These are phyloP conservation scores for Debaryomyces robertsiae DNA, from an alignment of 1,139 yeast species.

Conservation along the genomic window DNA sequence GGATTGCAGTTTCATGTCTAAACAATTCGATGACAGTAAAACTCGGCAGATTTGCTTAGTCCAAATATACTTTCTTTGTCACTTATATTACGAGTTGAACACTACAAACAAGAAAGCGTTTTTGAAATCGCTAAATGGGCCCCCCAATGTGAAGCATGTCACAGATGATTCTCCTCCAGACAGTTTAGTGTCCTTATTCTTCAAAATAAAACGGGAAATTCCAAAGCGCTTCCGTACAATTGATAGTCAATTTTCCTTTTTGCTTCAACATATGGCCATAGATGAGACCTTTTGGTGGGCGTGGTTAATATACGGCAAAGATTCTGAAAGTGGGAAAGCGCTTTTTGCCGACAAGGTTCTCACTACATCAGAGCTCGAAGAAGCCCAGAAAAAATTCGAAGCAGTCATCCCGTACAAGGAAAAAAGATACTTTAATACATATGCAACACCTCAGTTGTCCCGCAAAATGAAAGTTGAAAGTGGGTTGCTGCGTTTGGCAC, in stretches of 20 bases:
- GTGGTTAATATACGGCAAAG: constrained; percentile 46
- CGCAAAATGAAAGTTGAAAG: constrained; percentile 41
- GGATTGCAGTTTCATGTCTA: constrained; percentile 31
- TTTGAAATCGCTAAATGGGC: constrained; percentile 28
- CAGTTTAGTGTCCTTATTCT: constrained; percentile 23
- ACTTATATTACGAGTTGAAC: constrained; percentile 34
- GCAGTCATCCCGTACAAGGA: constrained; percentile 32
- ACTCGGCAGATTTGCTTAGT: constrained; percentile 33
- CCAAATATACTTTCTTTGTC: constrained; percentile 35
- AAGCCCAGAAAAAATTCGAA: constrained; percentile 20
- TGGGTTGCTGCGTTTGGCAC: constrained; percentile 30
- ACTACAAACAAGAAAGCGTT: constrained; percentile 27
- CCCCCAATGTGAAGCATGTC: constrained; percentile 37
- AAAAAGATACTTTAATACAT: constrained; percentile 43
- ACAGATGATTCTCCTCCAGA: constrained; percentile 39
- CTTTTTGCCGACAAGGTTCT: constrained; percentile 29
- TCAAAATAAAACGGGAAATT: constrained; percentile 32
- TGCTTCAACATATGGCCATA: constrained; percentile 30
- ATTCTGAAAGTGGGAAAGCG: constrained; percentile 32
- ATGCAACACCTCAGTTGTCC: constrained; percentile 48
- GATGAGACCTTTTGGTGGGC: constrained; percentile 46
- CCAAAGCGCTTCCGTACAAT: constrained; percentile 21
- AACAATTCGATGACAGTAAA: constrained; percentile 30
- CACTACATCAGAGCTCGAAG: constrained; percentile 25
- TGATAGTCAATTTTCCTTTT: constrained; percentile 31